Evolutionary conservation across 345 rosid species (phyloP).

Genomic region (Cochlearia excelsa): DNA sequence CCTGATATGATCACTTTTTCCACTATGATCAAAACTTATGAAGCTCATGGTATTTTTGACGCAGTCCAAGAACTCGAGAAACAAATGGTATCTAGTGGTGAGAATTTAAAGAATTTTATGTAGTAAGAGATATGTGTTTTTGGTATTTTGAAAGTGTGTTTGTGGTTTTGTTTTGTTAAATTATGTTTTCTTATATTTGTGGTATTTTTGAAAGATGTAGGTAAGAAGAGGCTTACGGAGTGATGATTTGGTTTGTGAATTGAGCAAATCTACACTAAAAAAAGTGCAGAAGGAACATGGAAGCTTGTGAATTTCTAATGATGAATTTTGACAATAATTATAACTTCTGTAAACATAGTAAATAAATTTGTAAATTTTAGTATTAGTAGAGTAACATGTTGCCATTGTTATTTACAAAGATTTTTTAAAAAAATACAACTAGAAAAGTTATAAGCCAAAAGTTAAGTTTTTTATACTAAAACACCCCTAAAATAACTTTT

Average conservation of each 20-base stretch:
- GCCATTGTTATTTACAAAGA: no score
- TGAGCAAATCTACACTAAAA: background rate
- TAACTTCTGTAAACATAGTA: no score
- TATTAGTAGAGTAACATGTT: no score
- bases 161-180: constrained; percentile 11
- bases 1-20: constrained; percentile 66
- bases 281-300: constrained; percentile 9
- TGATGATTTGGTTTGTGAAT: constrained; percentile 18
- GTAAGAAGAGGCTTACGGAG: constrained; percentile 30
- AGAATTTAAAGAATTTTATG: constrained; percentile 29
- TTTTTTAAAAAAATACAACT: no score
- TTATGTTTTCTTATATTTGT: constrained; percentile 12
- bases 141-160: background rate
- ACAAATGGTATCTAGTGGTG: constrained; percentile 39
- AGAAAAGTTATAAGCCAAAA: no score
- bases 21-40: constrained; percentile 69
- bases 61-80: constrained; percentile 54
- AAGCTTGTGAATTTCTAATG: background rate
- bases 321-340: no score
- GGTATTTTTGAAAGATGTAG: constrained; percentile 7
- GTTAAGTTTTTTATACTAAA: no score
- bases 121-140: background rate
- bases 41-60: constrained; percentile 59
- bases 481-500: no score
- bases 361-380: no score